phyloP scores from a whole-genome alignment of 2,329 filamentous ascomycete genomes.

The Trichoderma simmonsii region DNA sequence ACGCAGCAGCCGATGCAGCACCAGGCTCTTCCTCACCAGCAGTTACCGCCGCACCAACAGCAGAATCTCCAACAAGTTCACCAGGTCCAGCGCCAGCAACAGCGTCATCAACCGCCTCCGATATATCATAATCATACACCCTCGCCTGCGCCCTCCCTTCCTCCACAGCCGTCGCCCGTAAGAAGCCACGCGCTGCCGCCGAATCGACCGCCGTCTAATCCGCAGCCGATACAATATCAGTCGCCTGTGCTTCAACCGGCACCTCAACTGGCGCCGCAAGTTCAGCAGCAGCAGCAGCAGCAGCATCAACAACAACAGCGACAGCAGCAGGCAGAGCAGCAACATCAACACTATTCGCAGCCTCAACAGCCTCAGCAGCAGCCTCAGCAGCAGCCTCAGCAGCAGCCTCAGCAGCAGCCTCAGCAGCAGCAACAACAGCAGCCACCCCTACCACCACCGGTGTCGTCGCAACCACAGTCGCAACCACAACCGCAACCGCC shows the following conservation, averaged over 20 bases:
- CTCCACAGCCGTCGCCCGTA: conserved; percentile 14
- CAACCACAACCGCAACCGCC: background rate
- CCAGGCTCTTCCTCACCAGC: conserved; percentile 27
- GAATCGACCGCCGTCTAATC: conserved; percentile 21
- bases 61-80: conserved; percentile 23
- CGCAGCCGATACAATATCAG: conserved; percentile 13
- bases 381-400: conserved; percentile 23
- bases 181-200: conserved; percentile 20
- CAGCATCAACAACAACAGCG: conserved; percentile 8
- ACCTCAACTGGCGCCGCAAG: conserved; percentile 13
- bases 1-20: conserved; percentile 25
- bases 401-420: conserved; percentile 22
- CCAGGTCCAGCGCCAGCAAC: conserved; percentile 29
- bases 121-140: conserved; percentile 17
- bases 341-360: conserved; percentile 5
- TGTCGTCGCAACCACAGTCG: conserved; percentile 24
- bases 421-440: conserved; percentile 23
- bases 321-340: conserved; percentile 13
- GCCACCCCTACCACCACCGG: conserved; percentile 23
- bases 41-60: conserved; percentile 35
- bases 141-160: conserved; percentile 18
- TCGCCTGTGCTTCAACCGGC: conserved; percentile 1
- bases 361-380: conserved; percentile 22
- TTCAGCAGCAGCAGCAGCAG: background rate
- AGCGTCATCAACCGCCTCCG: conserved; percentile 32